Evolutionary conservation across 2,329 filamentous ascomycete species (phyloP).

Genomic region (Colletotrichum neosansevieriae): DNA sequence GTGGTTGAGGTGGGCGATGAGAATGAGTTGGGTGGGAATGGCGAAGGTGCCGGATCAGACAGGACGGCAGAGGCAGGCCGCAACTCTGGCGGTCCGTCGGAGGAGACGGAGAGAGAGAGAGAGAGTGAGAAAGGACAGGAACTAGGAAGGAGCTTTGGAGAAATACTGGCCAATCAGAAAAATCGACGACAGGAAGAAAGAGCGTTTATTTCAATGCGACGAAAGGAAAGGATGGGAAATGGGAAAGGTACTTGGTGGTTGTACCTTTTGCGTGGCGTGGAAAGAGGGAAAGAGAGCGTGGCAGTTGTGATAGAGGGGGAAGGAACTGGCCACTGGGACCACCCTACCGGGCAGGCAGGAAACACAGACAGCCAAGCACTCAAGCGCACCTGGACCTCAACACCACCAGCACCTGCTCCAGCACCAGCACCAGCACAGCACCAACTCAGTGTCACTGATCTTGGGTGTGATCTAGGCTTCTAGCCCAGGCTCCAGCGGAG

Average conservation of each 20-base stretch:
- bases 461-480: slow-evolving; percentile 11
- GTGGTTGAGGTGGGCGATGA: slow-evolving; percentile 42
- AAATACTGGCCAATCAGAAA: slow-evolving; percentile 40
- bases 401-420: neutral
- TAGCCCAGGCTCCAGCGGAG: neutral
- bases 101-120: no score
- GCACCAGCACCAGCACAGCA: neutral
- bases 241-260: slow-evolving; percentile 31
- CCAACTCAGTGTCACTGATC: slow-evolving; percentile 18
- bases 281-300: neutral
- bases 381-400: no score
- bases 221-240: slow-evolving; percentile 4
- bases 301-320: slow-evolving; percentile 22
- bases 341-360: no score
- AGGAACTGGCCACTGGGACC: neutral
- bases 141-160: neutral
- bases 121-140: neutral
- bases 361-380: no score
- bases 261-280: slow-evolving; percentile 34
- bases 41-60: slow-evolving; percentile 38
- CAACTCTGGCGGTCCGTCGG: neutral
- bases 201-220: slow-evolving; percentile 29
- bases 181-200: slow-evolving; percentile 18
- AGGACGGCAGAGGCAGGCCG: neutral
- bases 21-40: slow-evolving; percentile 39